These are phyloP conservation scores for Posidonia australis DNA, from an alignment of 106 monocot species.

Conservation along the genomic window DNA sequence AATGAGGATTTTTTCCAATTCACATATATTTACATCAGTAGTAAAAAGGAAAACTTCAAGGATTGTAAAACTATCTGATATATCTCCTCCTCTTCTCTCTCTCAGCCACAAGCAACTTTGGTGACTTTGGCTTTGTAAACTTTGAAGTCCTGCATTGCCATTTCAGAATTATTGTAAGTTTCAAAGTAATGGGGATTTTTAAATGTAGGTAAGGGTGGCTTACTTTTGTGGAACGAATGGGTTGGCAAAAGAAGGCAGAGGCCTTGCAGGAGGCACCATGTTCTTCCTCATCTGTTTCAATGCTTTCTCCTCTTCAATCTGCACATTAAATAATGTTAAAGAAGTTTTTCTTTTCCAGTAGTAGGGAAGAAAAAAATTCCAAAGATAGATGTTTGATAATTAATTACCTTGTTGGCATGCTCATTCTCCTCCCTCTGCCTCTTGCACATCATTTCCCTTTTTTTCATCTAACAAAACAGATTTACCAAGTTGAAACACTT, in stretches of 20 bases:
- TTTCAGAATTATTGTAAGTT: no score
- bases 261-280: constrained; percentile 84
- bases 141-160: constrained; percentile 13
- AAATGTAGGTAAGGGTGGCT: constrained; percentile 1
- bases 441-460: constrained; percentile 68
- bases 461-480: constrained; percentile 46
- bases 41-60: background rate
- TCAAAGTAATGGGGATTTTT: no score
- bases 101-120: constrained; percentile 37
- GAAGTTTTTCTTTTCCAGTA: constrained; percentile 1
- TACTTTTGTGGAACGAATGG: constrained; percentile 82
- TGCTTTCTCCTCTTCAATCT: constrained; percentile 89
- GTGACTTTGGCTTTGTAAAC: constrained; percentile 56
- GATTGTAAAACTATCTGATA: background rate
- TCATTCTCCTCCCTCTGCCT: constrained; percentile 83
- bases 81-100: constrained; percentile 30
- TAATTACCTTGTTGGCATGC: constrained; percentile 48
- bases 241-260: constrained; percentile 62
- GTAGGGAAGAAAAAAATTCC: background rate
- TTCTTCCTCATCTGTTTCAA: constrained; percentile 77
- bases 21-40: no score
- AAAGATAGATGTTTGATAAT: background rate
- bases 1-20: background rate
- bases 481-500: background rate
- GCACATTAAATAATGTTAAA: background rate